phyloP scores from a whole-genome alignment of 2,329 filamentous ascomycete species.

The Coniosporium tulheliwenetii region DNA sequence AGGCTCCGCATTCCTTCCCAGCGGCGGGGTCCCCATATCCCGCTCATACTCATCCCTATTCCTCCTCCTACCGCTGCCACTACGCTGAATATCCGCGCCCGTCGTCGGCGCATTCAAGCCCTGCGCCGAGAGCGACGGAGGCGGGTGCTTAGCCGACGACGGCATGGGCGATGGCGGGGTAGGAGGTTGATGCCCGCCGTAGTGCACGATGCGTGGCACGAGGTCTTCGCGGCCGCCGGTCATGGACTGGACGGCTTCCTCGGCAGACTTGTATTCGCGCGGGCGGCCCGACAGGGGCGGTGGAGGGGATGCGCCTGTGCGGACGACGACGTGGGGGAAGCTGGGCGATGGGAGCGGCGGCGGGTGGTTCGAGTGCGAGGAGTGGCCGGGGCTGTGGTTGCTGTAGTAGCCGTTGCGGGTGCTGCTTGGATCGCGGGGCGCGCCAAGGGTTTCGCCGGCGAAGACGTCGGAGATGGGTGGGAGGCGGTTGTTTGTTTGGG shows the following conservation, averaged over 20 bases:
- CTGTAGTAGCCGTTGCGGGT: conserved; percentile 23
- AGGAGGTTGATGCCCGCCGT: conserved; percentile 83
- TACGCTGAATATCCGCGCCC: conserved; percentile 24
- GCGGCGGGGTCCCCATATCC: conserved; percentile 72
- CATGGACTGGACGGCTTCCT: conserved; percentile 83
- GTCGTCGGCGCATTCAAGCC: conserved; percentile 7
- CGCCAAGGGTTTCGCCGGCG: conserved; percentile 53
- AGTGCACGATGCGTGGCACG: conserved; percentile 86
- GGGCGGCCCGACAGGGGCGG: conserved; percentile 38
- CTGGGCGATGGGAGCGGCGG: conserved; percentile 64
- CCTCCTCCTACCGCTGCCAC: conserved; percentile 54
- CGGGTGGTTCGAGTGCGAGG: conserved; percentile 45
- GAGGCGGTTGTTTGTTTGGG: conserved; percentile 79
- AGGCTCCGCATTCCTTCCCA: conserved; percentile 2
- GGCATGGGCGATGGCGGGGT: conserved; percentile 72
- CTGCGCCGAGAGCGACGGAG: conserved; percentile 5
- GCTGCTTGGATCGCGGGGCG: conserved; percentile 18
- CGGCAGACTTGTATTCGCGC: conserved; percentile 85
- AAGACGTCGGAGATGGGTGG: conserved; percentile 94
- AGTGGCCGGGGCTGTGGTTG: conserved; percentile 49
- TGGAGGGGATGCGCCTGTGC: background rate
- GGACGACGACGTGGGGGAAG: conserved; percentile 41
- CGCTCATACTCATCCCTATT: conserved; percentile 79
- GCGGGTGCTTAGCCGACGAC: conserved; percentile 10
- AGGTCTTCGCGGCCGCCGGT: conserved; percentile 86